These are phyloP conservation scores for Boletus speciosus DNA, from an alignment of 768 basidiomycete genomes.

Conservation along the genomic window DNA sequence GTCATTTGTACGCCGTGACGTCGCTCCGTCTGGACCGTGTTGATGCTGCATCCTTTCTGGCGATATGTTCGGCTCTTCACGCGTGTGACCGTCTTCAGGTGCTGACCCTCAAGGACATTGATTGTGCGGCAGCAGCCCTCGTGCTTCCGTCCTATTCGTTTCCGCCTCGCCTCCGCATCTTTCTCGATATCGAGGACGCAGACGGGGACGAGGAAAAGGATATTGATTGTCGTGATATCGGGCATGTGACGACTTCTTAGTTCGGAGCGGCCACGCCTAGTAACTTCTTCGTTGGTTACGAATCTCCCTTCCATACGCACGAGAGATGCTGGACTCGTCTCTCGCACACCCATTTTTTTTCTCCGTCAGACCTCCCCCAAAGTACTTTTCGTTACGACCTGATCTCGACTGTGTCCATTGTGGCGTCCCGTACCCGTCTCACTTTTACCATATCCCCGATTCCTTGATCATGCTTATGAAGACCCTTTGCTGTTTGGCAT, in stretches of 20 bases:
- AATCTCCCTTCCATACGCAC: background rate
- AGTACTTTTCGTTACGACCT: background rate
- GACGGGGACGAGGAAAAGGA: background rate
- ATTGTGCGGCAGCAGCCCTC: background rate
- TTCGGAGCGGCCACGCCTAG: background rate
- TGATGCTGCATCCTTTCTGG: background rate
- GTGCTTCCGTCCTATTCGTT: slow-evolving; percentile 5
- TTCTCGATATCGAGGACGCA: slow-evolving; percentile 14
- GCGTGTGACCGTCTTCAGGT: slow-evolving; percentile 2
- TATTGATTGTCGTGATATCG: background rate
- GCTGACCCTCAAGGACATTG: slow-evolving; percentile 14
- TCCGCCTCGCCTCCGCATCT: slow-evolving; percentile 9
- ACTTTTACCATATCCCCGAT: background rate
- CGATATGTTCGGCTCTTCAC: slow-evolving; percentile 2
- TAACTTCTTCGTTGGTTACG: background rate
- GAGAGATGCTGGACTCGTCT: background rate
- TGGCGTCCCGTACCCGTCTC: background rate
- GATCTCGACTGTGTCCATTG: background rate
- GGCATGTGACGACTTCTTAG: background rate
- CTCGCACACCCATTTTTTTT: background rate
- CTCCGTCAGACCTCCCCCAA: background rate
- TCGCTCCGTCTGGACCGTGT: slow-evolving; percentile 10
- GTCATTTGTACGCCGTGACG: background rate
- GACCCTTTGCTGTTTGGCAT: no score
- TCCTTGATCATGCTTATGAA: no score